Evolutionary conservation across 768 basidiomycete species (phyloP).

Genomic region (Russula abietina): DNA sequence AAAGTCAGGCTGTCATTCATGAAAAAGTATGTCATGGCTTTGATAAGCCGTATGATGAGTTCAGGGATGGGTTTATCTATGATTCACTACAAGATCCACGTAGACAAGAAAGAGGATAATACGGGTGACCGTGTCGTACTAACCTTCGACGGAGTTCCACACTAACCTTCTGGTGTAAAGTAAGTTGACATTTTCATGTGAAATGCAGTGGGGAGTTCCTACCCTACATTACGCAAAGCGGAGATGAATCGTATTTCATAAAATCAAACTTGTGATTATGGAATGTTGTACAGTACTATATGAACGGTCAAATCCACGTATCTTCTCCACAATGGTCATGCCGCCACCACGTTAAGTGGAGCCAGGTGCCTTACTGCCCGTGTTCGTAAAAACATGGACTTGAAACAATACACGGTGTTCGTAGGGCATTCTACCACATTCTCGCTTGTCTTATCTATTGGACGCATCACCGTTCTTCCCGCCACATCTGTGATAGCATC

Average conservation of each 20-base stretch:
- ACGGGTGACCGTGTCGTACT: slow-evolving; percentile 75
- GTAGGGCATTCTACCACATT: too few relatives aligned
- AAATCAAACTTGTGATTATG: background rate
- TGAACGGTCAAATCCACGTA: background rate
- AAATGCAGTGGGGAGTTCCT: slow-evolving; percentile 65
- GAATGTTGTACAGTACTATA: background rate
- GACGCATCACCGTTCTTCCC: too few relatives aligned
- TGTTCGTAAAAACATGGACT: too few relatives aligned
- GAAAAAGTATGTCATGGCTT: slow-evolving; percentile 48
- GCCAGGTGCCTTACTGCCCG: too few relatives aligned
- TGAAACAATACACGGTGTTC: too few relatives aligned
- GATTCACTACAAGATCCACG: slow-evolving; percentile 72
- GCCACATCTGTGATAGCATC: too few relatives aligned
- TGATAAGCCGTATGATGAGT: slow-evolving; percentile 27
- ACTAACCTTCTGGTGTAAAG: slow-evolving; percentile 1
- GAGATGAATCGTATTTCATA: slow-evolving; percentile 32
- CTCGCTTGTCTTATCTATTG: too few relatives aligned
- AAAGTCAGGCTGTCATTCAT: slow-evolving; percentile 69
- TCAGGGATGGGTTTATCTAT: slow-evolving; percentile 88
- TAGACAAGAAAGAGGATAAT: slow-evolving; percentile 65
- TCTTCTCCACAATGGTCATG: background rate
- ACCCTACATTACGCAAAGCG: slow-evolving; percentile 66
- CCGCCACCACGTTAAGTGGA: too few relatives aligned
- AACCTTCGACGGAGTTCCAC: slow-evolving; percentile 62
- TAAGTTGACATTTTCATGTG: background rate